These are phyloP conservation scores for Dactylonectria macrodidyma DNA, from an alignment of 2,329 filamentous ascomycete genomes.

Conservation along the genomic window DNA sequence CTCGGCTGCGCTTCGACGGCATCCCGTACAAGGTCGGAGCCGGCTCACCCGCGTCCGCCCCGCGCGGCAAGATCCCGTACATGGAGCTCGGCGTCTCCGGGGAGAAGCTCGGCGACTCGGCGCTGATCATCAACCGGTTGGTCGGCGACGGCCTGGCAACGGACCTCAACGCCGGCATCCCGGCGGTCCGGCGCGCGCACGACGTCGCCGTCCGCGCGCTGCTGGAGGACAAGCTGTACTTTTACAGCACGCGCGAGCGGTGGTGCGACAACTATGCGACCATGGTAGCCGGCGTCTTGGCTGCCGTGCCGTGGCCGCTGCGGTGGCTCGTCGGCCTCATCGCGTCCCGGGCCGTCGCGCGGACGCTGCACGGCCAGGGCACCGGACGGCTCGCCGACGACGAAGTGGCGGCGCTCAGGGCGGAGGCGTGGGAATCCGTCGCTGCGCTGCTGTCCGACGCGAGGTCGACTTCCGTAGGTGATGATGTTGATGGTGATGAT, in stretches of 20 bases:
- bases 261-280: constrained; percentile 73
- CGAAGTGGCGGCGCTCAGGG: constrained; percentile 62
- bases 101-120: constrained; percentile 64
- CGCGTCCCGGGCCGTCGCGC: constrained; percentile 58
- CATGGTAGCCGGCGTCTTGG: constrained; percentile 69
- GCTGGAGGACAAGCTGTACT: constrained; percentile 73
- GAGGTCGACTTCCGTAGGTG: constrained; percentile 19
- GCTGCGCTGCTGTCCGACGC: constrained; percentile 60
- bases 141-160: constrained; percentile 55
- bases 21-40: constrained; percentile 61
- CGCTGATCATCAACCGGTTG: constrained; percentile 67
- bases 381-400: constrained; percentile 64
- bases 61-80: constrained; percentile 75
- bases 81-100: constrained; percentile 53
- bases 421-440: constrained; percentile 69
- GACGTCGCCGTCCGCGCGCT: constrained; percentile 69
- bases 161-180: constrained; percentile 64
- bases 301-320: constrained; percentile 65
- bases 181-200: constrained; percentile 55
- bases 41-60: constrained; percentile 63
- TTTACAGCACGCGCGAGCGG: constrained; percentile 68
- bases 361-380: constrained; percentile 70
- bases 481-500: constrained; percentile 3
- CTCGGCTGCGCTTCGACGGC: constrained; percentile 69
- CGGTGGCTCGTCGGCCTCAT: constrained; percentile 66